Percentiles rank a stretch among this genome's conserved stretches.
Conservation (phyloP, 345 rosid species). For the Diplotaxis tenuifolia region DNA sequence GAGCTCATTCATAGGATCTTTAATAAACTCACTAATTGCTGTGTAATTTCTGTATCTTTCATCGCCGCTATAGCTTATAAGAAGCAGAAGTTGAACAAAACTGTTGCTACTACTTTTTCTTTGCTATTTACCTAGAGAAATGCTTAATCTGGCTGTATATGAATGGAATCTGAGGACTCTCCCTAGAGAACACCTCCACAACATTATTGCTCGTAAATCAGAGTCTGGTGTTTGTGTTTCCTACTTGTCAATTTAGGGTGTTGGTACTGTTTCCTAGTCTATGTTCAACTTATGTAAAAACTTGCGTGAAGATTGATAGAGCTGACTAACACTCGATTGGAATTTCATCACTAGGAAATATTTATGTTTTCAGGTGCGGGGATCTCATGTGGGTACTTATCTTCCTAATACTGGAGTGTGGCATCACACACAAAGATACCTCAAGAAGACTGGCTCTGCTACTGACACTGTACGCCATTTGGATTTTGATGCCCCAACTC, state of each 20-base stretch:
- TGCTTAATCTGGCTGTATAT: conserved; percentile 4
- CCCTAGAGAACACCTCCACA: not conserved
- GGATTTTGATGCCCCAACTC: conserved; percentile 99
- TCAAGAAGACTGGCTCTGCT: conserved; percentile 58
- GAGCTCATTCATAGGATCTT: conserved; percentile 18
- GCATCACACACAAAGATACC: conserved; percentile 86
- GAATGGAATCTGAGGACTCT: not conserved
- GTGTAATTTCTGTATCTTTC: not conserved
- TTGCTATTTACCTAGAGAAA: not conserved
- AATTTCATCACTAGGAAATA: not conserved
- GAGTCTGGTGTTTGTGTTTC: conserved; percentile 15
- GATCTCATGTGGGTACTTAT: conserved; percentile 93
- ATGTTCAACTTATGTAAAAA: not conserved
- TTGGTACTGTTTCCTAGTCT: conserved; percentile 8
- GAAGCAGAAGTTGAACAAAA: conserved; percentile 12
- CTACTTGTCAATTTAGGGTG: conserved; percentile 13
- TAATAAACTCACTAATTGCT: conserved; percentile 10
- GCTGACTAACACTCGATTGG: not conserved
- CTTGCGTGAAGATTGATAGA: not conserved
- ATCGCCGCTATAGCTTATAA: not conserved
- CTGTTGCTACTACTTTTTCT: conserved; percentile 1
- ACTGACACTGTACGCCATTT: conserved; percentile 72
- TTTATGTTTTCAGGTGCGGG: conserved; percentile 61
- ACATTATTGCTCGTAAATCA: not conserved
- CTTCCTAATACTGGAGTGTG: conserved; percentile 94